Evolutionary conservation across 2,329 filamentous ascomycete species (phyloP).

Genomic region (Monilinia fructicola): DNA sequence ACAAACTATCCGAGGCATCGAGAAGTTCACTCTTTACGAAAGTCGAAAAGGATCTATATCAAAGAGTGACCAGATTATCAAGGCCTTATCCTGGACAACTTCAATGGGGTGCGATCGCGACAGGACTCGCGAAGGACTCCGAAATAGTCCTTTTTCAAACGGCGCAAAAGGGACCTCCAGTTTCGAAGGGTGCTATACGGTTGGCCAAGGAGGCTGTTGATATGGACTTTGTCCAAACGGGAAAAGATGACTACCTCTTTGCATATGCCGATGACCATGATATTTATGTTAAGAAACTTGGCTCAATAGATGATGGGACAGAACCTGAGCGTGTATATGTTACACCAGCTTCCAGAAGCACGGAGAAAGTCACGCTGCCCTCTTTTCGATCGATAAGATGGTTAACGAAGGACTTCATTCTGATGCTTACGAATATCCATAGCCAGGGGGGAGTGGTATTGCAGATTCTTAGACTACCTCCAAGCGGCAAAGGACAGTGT

Average conservation of each 20-base stretch:
- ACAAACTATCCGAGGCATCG: conserved; percentile 52
- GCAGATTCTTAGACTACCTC: conserved; percentile 51
- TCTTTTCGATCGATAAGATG: conserved; percentile 60
- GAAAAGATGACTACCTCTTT: conserved; percentile 64
- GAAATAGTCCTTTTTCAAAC: conserved; percentile 81
- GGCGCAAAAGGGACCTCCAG: conserved; percentile 51
- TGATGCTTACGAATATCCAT: conserved; percentile 59
- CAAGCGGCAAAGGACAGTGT: conserved; percentile 42
- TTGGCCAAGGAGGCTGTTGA: conserved; percentile 62
- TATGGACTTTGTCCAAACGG: conserved; percentile 65
- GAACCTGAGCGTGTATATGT: conserved; percentile 57
- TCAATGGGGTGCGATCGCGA: conserved; percentile 75
- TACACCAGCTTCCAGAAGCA: conserved; percentile 49
- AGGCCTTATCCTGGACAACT: conserved; percentile 51
- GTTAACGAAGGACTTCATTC: conserved; percentile 56
- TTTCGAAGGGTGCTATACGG: conserved; percentile 51
- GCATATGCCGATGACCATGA: conserved; percentile 78
- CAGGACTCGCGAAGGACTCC: conserved; percentile 70
- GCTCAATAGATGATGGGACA: conserved; percentile 43
- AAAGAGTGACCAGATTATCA: conserved; percentile 58
- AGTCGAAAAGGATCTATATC: conserved; percentile 54
- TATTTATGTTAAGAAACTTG: conserved; percentile 56
- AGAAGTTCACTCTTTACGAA: conserved; percentile 55
- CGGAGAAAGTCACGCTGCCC: conserved; percentile 47
- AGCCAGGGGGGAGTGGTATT: conserved; percentile 57